Conservation (phyloP, 1,284 basidiomycete genomes). For the Ceratobasidium theobromae region DNA sequence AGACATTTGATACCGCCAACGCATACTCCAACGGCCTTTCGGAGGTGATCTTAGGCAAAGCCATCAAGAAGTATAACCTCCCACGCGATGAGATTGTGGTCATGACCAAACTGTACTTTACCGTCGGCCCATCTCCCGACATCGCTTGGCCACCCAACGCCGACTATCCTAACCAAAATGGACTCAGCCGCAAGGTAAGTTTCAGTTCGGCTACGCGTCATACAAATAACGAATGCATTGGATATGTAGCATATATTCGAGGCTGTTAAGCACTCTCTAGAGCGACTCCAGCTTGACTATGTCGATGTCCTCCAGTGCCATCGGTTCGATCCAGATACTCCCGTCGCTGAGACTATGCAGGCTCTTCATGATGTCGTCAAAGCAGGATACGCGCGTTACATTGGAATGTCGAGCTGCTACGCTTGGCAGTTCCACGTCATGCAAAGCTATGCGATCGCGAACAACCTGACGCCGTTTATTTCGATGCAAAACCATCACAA, state of each 20-base stretch:
- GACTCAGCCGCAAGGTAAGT: slow-evolving; percentile 33
- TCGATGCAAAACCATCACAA: slow-evolving; percentile 40
- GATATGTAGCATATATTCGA: slow-evolving; percentile 40
- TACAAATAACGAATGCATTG: neutral
- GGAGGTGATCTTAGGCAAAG: slow-evolving; percentile 50
- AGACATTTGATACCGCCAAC: slow-evolving; percentile 56
- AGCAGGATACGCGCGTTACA: slow-evolving; percentile 40
- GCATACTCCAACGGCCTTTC: slow-evolving; percentile 42
- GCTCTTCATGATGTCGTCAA: slow-evolving; percentile 41
- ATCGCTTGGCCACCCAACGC: neutral
- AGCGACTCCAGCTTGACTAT: slow-evolving; percentile 32
- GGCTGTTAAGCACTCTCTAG: slow-evolving; percentile 10
- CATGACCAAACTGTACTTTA: slow-evolving; percentile 43
- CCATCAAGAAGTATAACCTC: slow-evolving; percentile 48
- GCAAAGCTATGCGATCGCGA: slow-evolving; percentile 34
- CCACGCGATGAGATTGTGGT: slow-evolving; percentile 49
- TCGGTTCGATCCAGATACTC: slow-evolving; percentile 41
- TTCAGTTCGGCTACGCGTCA: neutral
- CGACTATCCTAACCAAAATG: slow-evolving; percentile 29
- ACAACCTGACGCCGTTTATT: slow-evolving; percentile 42
- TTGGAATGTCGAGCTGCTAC: slow-evolving; percentile 37
- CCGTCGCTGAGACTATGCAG: slow-evolving; percentile 43
- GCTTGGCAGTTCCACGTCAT: slow-evolving; percentile 35
- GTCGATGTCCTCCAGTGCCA: slow-evolving; percentile 39
- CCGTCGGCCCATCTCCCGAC: neutral